phyloP scores from a whole-genome alignment of 2,329 filamentous ascomycete genomes.

The Xylariaceae sp. region DNA sequence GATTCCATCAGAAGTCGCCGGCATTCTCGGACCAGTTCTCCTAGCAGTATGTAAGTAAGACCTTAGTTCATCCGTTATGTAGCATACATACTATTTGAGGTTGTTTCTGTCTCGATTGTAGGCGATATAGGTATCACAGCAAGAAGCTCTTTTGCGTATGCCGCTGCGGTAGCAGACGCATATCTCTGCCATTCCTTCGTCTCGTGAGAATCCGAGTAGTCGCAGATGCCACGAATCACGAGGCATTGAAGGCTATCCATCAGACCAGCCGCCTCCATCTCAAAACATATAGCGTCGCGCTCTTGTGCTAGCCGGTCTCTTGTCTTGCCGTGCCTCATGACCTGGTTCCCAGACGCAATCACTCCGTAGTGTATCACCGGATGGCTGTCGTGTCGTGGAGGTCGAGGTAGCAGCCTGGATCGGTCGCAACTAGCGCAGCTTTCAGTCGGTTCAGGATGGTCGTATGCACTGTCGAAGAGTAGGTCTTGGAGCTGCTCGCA shows the following conservation, averaged over 20 bases:
- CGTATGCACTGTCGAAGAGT: not conserved
- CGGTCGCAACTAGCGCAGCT: not conserved
- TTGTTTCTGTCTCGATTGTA: not conserved
- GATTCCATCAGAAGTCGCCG: conserved; percentile 9
- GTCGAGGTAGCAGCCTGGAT: not conserved
- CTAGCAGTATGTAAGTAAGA: not conserved
- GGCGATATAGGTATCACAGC: not conserved
- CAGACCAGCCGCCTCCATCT: too few species aligned
- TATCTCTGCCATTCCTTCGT: not conserved
- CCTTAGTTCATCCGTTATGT: not conserved
- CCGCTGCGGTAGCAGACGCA: not conserved
- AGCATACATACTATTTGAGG: not conserved
- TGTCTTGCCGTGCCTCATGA: conserved; percentile 5
- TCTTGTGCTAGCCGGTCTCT: conserved; percentile 1
- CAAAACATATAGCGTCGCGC: conserved; percentile 5
- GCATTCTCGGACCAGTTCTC: not conserved
- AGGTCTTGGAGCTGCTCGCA: not conserved
- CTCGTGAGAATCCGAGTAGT: conserved; percentile 1
- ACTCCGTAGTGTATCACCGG: conserved; percentile 6
- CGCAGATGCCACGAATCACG: not conserved
- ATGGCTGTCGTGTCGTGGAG: not conserved
- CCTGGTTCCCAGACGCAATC: conserved; percentile 10
- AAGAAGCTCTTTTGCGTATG: not conserved
- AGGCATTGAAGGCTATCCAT: not conserved
- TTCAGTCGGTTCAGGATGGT: not conserved